Conservation (phyloP, 2,329 filamentous ascomycete genomes). For the Talaromyces sp. region DNA sequence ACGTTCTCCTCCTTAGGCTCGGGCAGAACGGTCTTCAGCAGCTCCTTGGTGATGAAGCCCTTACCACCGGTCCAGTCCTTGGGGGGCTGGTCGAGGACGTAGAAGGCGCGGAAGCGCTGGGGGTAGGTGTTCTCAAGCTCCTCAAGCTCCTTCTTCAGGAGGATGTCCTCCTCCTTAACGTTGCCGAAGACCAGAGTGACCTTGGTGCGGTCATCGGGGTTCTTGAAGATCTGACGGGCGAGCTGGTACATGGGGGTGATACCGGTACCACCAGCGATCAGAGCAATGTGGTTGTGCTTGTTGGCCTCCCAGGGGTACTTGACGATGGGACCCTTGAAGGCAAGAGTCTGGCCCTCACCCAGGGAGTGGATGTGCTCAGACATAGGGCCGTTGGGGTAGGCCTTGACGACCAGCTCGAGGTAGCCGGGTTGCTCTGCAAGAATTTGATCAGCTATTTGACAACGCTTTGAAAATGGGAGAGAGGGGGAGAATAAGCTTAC, state of each 20-base stretch:
- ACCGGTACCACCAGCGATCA: slow-evolving; percentile 88
- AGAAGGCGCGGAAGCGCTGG: slow-evolving; percentile 92
- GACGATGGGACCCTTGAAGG: slow-evolving; percentile 92
- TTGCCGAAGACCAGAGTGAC: slow-evolving; percentile 96
- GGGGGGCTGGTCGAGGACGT: slow-evolving; percentile 83
- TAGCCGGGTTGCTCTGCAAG: slow-evolving; percentile 71
- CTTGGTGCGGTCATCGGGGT: slow-evolving; percentile 95
- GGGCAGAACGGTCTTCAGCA: slow-evolving; percentile 91
- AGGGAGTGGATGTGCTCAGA: slow-evolving; percentile 84
- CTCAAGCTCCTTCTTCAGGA: slow-evolving; percentile 82
- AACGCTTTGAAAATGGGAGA: not conserved
- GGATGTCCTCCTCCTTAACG: slow-evolving; percentile 83
- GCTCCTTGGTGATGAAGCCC: slow-evolving; percentile 84
- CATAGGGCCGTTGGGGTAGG: slow-evolving; percentile 90
- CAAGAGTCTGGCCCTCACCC: slow-evolving; percentile 77
- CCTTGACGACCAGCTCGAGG: slow-evolving; percentile 88
- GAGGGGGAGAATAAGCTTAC: slow-evolving; percentile 43
- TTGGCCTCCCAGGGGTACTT: slow-evolving; percentile 90
- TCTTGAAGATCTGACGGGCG: slow-evolving; percentile 86
- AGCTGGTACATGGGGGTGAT: slow-evolving; percentile 99
- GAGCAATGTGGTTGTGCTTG: slow-evolving; percentile 78
- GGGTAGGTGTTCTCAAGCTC: slow-evolving; percentile 94
- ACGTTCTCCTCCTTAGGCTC: slow-evolving; percentile 90
- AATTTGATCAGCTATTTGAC: not conserved
- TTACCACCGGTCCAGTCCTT: slow-evolving; percentile 75